Evolutionary conservation across 2,329 filamentous ascomycete species (phyloP).

Genomic region (Westerdykella ornata): DNA sequence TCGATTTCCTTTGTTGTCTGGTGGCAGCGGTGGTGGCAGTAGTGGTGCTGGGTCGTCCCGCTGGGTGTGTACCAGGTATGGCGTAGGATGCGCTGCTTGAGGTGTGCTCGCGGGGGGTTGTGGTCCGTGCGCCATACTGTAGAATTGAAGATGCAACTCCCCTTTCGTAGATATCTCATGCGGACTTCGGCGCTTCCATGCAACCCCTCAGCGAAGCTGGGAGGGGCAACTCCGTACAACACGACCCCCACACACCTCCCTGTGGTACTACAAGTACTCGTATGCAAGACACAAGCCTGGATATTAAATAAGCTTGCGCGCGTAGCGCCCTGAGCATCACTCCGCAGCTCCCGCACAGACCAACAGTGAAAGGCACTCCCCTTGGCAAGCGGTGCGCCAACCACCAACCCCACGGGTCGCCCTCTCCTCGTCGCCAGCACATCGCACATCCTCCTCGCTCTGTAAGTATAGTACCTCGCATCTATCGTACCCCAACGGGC

Average conservation of each 20-base stretch:
- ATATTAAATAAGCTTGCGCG: conserved; percentile 20
- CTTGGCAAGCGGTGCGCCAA: background rate
- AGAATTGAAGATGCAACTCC: too few species aligned
- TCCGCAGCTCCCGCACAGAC: background rate
- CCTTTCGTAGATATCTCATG: too few species aligned
- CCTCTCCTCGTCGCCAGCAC: conserved; percentile 21
- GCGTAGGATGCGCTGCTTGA: too few species aligned
- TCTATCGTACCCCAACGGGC: conserved; percentile 3
- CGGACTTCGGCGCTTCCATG: background rate
- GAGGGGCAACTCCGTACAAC: too few species aligned
- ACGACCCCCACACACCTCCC: conserved; percentile 10
- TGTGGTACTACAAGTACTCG: too few species aligned
- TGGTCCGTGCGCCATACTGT: too few species aligned
- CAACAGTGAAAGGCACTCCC: background rate
- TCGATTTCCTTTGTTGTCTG: too few species aligned
- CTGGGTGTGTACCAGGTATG: too few species aligned
- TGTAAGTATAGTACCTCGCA: conserved; percentile 7
- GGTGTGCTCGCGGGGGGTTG: too few species aligned
- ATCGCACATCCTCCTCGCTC: conserved; percentile 11
- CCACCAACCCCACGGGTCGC: conserved; percentile 1
- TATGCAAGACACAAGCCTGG: background rate
- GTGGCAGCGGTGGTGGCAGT: too few species aligned
- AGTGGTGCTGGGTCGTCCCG: too few species aligned
- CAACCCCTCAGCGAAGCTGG: conserved; percentile 6
- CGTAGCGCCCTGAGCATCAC: conserved; percentile 12